phyloP scores from a whole-genome alignment of 441 rosid species.

The Populus hybrid region DNA sequence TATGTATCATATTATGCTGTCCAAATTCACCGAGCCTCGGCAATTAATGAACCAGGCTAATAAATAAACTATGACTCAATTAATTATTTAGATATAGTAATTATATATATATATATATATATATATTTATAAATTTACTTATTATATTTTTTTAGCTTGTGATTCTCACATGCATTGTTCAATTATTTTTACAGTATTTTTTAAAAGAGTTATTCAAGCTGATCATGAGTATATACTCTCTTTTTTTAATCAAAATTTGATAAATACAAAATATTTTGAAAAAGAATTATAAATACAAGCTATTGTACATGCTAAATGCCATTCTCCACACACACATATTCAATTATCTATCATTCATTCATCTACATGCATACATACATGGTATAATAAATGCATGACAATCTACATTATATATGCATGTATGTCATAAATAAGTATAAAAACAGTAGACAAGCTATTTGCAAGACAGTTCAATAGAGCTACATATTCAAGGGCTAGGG shows the following conservation, averaged over 20 bases:
- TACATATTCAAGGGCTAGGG: constrained; percentile 28
- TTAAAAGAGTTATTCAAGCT: too few species aligned
- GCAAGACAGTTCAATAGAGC: background rate
- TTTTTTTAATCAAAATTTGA: too few species aligned
- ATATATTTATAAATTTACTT: too few species aligned
- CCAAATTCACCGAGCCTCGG: background rate
- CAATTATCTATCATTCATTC: background rate
- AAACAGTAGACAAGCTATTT: background rate
- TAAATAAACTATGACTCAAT: background rate
- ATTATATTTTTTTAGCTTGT: too few species aligned
- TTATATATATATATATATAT: too few species aligned
- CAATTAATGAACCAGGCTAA: background rate
- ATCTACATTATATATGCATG: background rate
- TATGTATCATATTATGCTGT: background rate
- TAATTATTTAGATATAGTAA: background rate
- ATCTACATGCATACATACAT: background rate
- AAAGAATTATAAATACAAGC: background rate
- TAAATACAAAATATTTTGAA: too few species aligned
- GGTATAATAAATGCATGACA: background rate
- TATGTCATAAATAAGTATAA: background rate
- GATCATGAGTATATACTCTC: too few species aligned
- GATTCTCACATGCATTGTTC: too few species aligned
- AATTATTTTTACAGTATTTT: too few species aligned
- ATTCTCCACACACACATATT: background rate
- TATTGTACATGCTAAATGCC: background rate